phyloP scores from a whole-genome alignment of 805 yeast genomes.

The Starmerella tilneyi region DNA sequence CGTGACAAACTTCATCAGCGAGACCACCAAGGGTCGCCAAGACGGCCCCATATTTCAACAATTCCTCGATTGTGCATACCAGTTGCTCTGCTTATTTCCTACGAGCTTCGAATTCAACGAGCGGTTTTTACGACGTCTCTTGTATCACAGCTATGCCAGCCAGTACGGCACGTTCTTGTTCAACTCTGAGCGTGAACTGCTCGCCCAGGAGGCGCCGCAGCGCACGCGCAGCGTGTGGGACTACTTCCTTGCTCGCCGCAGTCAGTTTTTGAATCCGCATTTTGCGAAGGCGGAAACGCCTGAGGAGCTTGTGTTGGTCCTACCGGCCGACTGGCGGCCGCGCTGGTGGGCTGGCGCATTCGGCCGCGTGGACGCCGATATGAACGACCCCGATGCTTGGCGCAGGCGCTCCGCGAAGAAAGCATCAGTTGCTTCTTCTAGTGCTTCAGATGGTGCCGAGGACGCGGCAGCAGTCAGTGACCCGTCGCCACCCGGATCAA shows the following conservation, averaged over 20 bases:
- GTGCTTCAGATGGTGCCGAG: background rate
- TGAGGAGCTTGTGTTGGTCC: conserved; percentile 21
- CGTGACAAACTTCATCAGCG: conserved; percentile 34
- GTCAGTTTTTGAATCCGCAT: conserved; percentile 52
- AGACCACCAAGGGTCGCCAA: conserved; percentile 30
- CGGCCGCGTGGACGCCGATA: conserved; percentile 62
- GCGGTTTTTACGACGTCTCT: conserved; percentile 67
- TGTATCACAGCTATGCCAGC: conserved; percentile 84
- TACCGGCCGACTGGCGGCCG: conserved; percentile 19
- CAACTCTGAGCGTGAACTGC: conserved; percentile 59
- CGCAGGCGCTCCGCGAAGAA: conserved; percentile 14
- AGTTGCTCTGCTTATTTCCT: conserved; percentile 62
- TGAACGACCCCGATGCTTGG: conserved; percentile 37
- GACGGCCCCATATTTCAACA: conserved; percentile 93
- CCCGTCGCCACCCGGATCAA: conserved; percentile 4
- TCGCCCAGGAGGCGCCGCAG: conserved; percentile 34
- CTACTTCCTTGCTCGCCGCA: conserved; percentile 65
- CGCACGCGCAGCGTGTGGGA: conserved; percentile 84
- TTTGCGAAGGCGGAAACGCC: conserved; percentile 30
- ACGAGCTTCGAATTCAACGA: conserved; percentile 75
- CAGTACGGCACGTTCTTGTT: conserved; percentile 87
- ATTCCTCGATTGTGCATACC: conserved; percentile 82
- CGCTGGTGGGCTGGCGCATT: conserved; percentile 85
- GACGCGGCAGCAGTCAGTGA: background rate
- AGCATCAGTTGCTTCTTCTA: background rate